phyloP scores from a whole-genome alignment of 352 stramenopile species.

The Elongisporangium senticosum region DNA sequence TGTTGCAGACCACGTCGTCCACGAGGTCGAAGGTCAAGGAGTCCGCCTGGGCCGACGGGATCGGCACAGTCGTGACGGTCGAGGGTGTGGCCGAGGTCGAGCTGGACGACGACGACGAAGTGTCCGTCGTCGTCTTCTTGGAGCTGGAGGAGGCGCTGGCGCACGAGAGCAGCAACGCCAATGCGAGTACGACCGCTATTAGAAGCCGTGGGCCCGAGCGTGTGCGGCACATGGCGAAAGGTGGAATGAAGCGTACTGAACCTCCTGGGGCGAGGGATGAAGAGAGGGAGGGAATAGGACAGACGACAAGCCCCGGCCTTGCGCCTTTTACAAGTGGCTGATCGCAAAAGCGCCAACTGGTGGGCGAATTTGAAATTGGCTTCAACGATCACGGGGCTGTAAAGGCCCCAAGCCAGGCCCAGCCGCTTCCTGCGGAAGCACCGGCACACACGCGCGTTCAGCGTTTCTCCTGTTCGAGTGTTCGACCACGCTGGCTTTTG shows the following conservation, averaged over 20 bases:
- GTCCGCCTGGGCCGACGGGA: conserved; percentile 15
- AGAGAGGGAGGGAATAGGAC: neutral
- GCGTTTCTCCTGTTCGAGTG: neutral
- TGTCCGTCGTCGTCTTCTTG: conserved; percentile 5
- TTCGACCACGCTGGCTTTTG: neutral
- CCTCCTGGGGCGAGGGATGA: too few relatives aligned
- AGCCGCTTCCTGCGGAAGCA: neutral
- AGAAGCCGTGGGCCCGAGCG: neutral
- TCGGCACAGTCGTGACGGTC: conserved; percentile 12
- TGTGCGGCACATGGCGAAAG: neutral
- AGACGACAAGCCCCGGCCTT: neutral
- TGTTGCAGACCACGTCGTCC: conserved; percentile 25
- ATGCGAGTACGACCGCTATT: neutral
- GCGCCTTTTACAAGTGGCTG: neutral
- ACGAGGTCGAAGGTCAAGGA: conserved; percentile 28
- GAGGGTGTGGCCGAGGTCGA: conserved; percentile 7
- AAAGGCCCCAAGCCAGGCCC: neutral
- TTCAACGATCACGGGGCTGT: neutral
- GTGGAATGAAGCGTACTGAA: neutral
- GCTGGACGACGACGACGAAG: conserved; percentile 9
- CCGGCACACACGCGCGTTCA: neutral
- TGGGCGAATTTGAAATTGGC: neutral
- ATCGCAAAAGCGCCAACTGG: neutral
- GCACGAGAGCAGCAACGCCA: neutral
- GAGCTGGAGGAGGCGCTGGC: neutral